These are phyloP conservation scores for Wickerhamomyces ciferrii DNA, from an alignment of 805 yeast species.

Conservation along the genomic window DNA sequence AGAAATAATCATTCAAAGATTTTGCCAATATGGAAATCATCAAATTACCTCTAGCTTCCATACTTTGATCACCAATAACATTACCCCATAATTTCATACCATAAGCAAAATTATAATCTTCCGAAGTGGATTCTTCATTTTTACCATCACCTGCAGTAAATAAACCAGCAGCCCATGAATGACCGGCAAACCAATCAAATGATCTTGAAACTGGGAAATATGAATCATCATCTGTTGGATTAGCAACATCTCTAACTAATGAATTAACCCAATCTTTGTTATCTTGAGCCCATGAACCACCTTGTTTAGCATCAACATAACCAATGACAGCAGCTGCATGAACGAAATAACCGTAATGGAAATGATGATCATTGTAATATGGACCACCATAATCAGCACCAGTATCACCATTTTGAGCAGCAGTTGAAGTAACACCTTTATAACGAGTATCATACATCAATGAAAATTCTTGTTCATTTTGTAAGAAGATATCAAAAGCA, in stretches of 20 bases:
- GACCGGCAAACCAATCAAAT: constrained; percentile 73
- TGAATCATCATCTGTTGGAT: constrained; percentile 46
- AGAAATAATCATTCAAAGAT: constrained; percentile 52
- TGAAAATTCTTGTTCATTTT: constrained; percentile 41
- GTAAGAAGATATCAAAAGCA: constrained; percentile 36
- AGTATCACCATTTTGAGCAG: constrained; percentile 34
- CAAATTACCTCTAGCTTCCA: constrained; percentile 52
- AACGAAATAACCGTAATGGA: constrained; percentile 79
- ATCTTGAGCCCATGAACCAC: constrained; percentile 45
- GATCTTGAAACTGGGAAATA: constrained; percentile 61
- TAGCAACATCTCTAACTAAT: constrained; percentile 62
- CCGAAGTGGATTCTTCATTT: constrained; percentile 67
- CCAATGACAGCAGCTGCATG: constrained; percentile 82
- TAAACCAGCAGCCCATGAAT: constrained; percentile 71
- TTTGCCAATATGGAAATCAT: constrained; percentile 52
- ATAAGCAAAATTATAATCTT: constrained; percentile 65
- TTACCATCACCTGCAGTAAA: constrained; percentile 61
- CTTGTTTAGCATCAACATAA: constrained; percentile 47
- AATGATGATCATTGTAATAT: constrained; percentile 82
- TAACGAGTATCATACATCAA: constrained; percentile 50
- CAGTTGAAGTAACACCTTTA: constrained; percentile 52
- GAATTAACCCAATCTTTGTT: constrained; percentile 55
- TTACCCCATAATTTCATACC: constrained; percentile 68
- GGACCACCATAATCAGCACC: constrained; percentile 64
- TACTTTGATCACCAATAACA: constrained; percentile 43